These are phyloP conservation scores for Penicillium cinerascens DNA, from an alignment of 495 filamentous ascomycete species.

Conservation along the genomic window DNA sequence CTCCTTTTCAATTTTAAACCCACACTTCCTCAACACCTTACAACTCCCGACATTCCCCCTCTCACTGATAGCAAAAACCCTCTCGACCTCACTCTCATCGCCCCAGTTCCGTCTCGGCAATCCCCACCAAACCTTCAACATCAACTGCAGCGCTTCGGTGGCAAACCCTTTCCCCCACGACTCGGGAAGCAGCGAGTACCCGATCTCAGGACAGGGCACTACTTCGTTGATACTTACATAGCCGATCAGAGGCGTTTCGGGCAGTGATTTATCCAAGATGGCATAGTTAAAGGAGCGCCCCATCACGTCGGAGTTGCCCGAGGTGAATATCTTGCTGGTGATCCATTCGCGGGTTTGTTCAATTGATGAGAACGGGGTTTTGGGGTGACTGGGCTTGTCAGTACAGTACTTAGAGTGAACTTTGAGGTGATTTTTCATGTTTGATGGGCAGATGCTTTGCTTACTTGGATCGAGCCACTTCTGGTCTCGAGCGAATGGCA, in stretches of 20 bases:
- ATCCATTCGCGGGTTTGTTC: constrained; percentile 22
- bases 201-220: constrained; percentile 27
- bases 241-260: constrained; percentile 15
- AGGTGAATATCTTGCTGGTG: constrained; percentile 13
- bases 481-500: constrained; percentile 15
- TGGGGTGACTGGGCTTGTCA: constrained; percentile 19
- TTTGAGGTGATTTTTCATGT: too few species aligned
- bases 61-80: constrained; percentile 22
- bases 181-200: constrained; percentile 27
- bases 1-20: constrained; percentile 34
- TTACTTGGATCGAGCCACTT: constrained; percentile 23
- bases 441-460: neutral
- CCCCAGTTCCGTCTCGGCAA: constrained; percentile 4
- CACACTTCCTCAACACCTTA: constrained; percentile 33
- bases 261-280: constrained; percentile 21
- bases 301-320: constrained; percentile 14
- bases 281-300: constrained; percentile 20
- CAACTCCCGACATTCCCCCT: constrained; percentile 26
- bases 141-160: constrained; percentile 27
- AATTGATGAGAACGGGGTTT: constrained; percentile 18
- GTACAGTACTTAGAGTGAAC: too few species aligned
- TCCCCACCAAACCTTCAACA: constrained; percentile 24
- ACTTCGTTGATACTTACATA: constrained; percentile 19
- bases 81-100: constrained; percentile 7
- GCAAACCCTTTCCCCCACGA: constrained; percentile 35